A percentile compares a stretch with the other conserved stretches of the same genome.
phyloP scores from a whole-genome alignment of 371 early-diverging fungal genomes.

The Mucor piriformis region DNA sequence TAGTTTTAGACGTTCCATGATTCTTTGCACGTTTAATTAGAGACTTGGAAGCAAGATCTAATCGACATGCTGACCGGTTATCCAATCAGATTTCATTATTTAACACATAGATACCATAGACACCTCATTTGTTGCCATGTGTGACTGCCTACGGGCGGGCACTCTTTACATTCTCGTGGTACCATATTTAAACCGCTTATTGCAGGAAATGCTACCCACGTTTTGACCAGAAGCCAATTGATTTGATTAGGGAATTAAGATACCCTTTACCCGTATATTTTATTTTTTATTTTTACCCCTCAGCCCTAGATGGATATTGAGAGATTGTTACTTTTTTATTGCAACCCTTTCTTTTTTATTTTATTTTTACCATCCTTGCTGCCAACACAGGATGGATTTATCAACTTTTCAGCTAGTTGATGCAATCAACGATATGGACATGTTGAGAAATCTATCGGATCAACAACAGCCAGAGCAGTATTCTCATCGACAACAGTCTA shows the following conservation, averaged over 20 bases:
- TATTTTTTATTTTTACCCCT: constrained; percentile 9
- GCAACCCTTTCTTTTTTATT: not conserved
- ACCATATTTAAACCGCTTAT: constrained; percentile 19
- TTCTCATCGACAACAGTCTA: constrained; percentile 4
- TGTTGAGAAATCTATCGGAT: constrained; percentile 22
- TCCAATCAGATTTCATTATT: not conserved
- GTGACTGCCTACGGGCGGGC: constrained; percentile 2
- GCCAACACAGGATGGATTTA: constrained; percentile 18
- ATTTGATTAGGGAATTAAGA: constrained; percentile 19
- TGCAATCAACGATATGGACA: constrained; percentile 30
- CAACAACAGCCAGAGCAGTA: constrained; percentile 5
- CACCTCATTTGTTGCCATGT: constrained; percentile 5
- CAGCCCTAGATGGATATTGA: constrained; percentile 1
- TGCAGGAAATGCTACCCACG: constrained; percentile 25
- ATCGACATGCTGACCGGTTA: too few relatives aligned
- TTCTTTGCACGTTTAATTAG: too few relatives aligned
- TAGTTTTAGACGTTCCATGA: too few relatives aligned
- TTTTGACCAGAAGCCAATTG: constrained; percentile 28
- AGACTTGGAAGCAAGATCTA: too few relatives aligned
- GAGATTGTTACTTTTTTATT: not conserved
- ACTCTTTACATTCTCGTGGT: constrained; percentile 14
- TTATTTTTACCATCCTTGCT: not conserved
- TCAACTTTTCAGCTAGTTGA: constrained; percentile 26
- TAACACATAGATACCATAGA: not conserved
- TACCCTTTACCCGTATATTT: constrained; percentile 7